Percentiles rank a stretch among this genome's conserved stretches.
Conservation (phyloP, 495 filamentous ascomycete species). For the Talaromyces proteolyticus region DNA sequence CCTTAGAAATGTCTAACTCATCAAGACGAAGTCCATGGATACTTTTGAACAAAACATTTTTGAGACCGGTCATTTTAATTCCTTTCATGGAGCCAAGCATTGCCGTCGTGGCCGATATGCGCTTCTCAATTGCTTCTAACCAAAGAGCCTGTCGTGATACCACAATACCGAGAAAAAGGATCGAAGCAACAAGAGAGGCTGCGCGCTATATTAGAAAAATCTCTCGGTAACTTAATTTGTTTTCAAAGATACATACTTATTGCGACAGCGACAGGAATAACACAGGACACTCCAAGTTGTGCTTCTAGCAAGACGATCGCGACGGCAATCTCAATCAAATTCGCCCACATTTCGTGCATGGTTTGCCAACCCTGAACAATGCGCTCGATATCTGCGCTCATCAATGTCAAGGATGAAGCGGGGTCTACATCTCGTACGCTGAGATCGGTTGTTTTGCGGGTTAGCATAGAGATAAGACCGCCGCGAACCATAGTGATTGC, state of each 20-base stretch:
- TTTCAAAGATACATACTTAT: constrained; percentile 26
- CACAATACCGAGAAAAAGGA: constrained; percentile 37
- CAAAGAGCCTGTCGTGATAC: constrained; percentile 42
- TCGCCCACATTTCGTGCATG: constrained; percentile 48
- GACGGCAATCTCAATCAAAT: constrained; percentile 45
- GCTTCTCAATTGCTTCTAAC: constrained; percentile 52
- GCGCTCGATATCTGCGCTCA: constrained; percentile 51
- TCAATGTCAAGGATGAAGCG: constrained; percentile 45
- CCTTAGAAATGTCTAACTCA: constrained; percentile 51
- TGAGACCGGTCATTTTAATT: constrained; percentile 49
- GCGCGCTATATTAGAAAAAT: constrained; percentile 6
- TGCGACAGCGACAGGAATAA: constrained; percentile 44
- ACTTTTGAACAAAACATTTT: constrained; percentile 20
- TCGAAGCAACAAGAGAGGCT: constrained; percentile 24
- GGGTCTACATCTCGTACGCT: constrained; percentile 38
- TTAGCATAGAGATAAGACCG: constrained; percentile 51
- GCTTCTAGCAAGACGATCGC: constrained; percentile 47
- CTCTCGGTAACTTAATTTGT: constrained; percentile 3
- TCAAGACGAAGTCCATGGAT: constrained; percentile 48
- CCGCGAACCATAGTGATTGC: constrained; percentile 55
- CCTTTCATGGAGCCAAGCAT: constrained; percentile 54
- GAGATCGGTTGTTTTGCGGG: constrained; percentile 38
- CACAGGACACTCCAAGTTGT: constrained; percentile 39
- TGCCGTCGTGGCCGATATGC: constrained; percentile 41
- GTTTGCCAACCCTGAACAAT: constrained; percentile 30